Base-by-base conservation (phyloP, 1,139 yeast genomes). In the Protomyces lactucae-debilis region DNA sequence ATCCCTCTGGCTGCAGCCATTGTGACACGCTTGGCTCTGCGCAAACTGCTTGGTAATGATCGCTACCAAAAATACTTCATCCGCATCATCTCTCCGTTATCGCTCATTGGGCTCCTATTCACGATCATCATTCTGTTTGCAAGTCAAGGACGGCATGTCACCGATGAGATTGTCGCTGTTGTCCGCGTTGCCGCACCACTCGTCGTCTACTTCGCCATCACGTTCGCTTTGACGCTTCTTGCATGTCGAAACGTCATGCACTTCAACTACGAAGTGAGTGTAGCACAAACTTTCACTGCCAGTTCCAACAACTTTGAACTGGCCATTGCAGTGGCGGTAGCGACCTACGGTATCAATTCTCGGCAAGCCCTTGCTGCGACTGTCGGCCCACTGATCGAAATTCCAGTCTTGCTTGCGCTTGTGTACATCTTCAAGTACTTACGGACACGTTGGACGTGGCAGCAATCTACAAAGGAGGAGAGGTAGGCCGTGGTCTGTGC, bases 321-420 rank as follows among this genome's bases (percentile, higher is more conserved):
- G 57, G 80, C 83, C 64, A 74, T 83, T 56, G 85, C 86, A 2
- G 79, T 83, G 16, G 83, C 85, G 1, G 80, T 82, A 14, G 78
- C 85, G 0, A 69, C 82, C 6, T 83, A 80, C 73, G 87, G 87
- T 1, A 74, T 78, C 35, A 81, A 81, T 3, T 79, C 84, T 68
- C 77, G 80, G 64, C 81, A 83, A 70, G 82, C 86, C 1, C 77
- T 83, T 57, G 86, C 87, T 2, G 83, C 86, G 1, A 82, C 85
- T 0, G 82, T 82, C 71, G 87, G 86, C 0, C 86, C 87, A 1
- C 74, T 83, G 51, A 72, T 83, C 35, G 86, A 83, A 69, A 83
- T 83, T 4, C 86, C 86, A 1, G 78, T 83, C 2, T 73, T 83
- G 57, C 72, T 83, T 65, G 61, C 45, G 6, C 57, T 59, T 16